Conservation (phyloP, 2,329 filamentous ascomycete species). For the Emergomyces pasteurianus region DNA sequence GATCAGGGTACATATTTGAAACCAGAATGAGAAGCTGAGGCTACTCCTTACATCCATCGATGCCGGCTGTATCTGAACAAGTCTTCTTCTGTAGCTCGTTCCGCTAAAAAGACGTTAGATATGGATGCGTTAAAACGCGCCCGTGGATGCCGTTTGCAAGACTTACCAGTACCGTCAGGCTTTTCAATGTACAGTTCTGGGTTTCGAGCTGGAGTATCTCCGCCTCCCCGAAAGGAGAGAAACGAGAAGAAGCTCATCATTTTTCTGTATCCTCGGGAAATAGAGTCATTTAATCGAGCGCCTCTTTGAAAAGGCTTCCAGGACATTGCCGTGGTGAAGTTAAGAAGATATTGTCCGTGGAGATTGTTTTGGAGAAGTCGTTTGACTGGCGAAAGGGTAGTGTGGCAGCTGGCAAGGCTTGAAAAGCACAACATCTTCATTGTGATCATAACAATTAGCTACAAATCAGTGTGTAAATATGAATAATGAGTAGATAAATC, state of each 20-base stretch:
- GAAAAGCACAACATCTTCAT: too few species aligned
- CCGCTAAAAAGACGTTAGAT: slow-evolving; percentile 4
- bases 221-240: slow-evolving; percentile 2
- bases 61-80: slow-evolving; percentile 16
- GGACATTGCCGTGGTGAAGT: not conserved
- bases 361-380: too few species aligned
- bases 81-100: slow-evolving; percentile 13
- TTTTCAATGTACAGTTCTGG: slow-evolving; percentile 3
- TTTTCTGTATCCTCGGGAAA: not conserved
- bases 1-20: slow-evolving; percentile 2
- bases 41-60: slow-evolving; percentile 16
- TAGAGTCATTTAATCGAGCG: not conserved
- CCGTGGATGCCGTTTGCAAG: not conserved
- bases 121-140: not conserved
- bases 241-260: slow-evolving; percentile 1
- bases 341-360: too few species aligned
- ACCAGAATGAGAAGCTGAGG: not conserved
- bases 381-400: too few species aligned
- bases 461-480: too few species aligned
- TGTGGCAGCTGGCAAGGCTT: too few species aligned
- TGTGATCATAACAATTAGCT: too few species aligned
- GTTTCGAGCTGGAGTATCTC: slow-evolving; percentile 1
- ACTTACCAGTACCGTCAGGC: too few species aligned
- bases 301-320: not conserved
- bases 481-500: too few species aligned